phyloP scores from a whole-genome alignment of 495 filamentous ascomycete species.

The Evernia prunastri region DNA sequence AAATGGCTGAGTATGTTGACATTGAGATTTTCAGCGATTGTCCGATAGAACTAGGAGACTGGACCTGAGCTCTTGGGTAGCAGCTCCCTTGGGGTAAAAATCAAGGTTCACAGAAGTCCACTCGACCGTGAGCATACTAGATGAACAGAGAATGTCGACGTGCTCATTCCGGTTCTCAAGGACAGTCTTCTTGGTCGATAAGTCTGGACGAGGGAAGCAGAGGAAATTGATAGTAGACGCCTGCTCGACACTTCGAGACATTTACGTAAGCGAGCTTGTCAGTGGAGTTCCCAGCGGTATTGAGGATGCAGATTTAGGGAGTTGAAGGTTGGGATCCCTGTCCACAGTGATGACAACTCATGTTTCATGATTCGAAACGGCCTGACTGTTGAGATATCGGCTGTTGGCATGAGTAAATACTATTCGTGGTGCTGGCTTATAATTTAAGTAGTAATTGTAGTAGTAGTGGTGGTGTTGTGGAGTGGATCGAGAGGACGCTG shows the following conservation, averaged over 20 bases:
- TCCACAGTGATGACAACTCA: not conserved
- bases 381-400: not conserved
- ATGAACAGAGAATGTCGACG: not conserved
- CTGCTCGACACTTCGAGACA: not conserved
- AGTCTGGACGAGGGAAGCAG: not conserved
- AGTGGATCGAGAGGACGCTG: no score
- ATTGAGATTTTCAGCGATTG: constrained; percentile 66
- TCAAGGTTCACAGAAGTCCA: not conserved
- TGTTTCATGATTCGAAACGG: not conserved
- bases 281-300: not conserved
- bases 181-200: not conserved
- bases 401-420: not conserved
- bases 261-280: not conserved
- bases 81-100: not conserved
- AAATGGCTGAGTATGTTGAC: constrained; percentile 50
- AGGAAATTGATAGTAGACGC: not conserved
- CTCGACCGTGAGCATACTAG: not conserved
- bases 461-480: no score
- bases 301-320: not conserved
- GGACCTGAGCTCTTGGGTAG: constrained; percentile 25
- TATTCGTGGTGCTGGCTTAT: no score
- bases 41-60: constrained; percentile 53
- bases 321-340: not conserved
- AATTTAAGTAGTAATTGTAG: no score
- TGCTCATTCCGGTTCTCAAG: not conserved